Evolutionary conservation across 2,329 filamentous ascomycete genomes (phyloP).

Genomic region (Aureobasidium sp.): DNA sequence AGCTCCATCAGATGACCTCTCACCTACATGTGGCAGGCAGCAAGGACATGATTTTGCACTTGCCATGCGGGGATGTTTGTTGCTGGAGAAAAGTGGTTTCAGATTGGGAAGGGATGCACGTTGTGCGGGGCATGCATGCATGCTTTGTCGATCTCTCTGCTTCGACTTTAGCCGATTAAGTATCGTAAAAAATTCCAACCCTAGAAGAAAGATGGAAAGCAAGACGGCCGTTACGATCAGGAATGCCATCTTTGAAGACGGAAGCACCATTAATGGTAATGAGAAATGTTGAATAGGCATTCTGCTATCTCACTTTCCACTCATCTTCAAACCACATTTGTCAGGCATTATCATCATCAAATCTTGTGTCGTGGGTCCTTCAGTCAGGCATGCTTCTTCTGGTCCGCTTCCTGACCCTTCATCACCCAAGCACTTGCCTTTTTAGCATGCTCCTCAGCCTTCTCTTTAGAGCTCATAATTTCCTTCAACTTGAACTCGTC

Average conservation of each 20-base stretch:
- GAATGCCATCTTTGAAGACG: not conserved
- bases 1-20: constrained; percentile 4
- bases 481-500: constrained; percentile 34
- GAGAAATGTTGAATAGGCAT: not conserved
- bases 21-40: not conserved
- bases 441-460: constrained; percentile 32
- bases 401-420: constrained; percentile 34
- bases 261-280: not conserved
- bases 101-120: constrained; percentile 10
- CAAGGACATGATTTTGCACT: not conserved
- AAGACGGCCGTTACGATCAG: not conserved
- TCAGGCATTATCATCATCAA: not conserved
- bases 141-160: constrained; percentile 2
- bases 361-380: not conserved
- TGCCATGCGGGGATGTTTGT: constrained; percentile 13
- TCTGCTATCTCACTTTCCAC: not conserved
- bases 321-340: not conserved
- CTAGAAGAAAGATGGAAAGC: not conserved
- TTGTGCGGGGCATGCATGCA: constrained; percentile 5
- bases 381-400: constrained; percentile 30
- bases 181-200: not conserved
- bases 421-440: constrained; percentile 33
- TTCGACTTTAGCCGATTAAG: not conserved
- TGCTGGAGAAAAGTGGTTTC: constrained; percentile 1
- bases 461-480: constrained; percentile 32